Base-by-base conservation (phyloP, 1,139 yeast genomes). In the Yamadazyma buinensis region DNA sequence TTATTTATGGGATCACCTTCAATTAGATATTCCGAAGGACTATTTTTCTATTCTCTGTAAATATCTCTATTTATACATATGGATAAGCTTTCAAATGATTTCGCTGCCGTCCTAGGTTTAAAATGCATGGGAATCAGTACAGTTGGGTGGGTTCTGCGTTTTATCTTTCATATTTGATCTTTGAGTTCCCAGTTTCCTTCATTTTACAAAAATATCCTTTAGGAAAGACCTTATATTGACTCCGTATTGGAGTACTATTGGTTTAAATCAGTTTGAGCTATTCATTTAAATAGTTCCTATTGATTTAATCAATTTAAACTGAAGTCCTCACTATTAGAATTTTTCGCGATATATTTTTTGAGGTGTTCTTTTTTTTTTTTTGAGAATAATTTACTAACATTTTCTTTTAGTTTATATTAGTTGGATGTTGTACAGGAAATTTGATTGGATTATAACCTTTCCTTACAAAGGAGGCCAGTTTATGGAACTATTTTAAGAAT, bases 371-470 rank as follows among this genome's bases (percentile, higher is more conserved):
- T n/a, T n/a, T n/a, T n/a, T n/a, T n/a, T n/a, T n/a, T n/a, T n/a
- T n/a, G n/a, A n/a, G n/a, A n/a, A n/a, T n/a, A n/a, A n/a, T n/a
- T n/a, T n/a, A n/a, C n/a, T n/a, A n/a, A n/a, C n/a, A n/a, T n/a
- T n/a, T n/a, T n/a, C n/a, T n/a, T n/a, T n/a, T n/a, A 66, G 72
- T 1, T 67, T 68, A 68, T 72, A 26, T 69, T 82, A 55, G 63
- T 81, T 37, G 83, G 79, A 1, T 81, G 77, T 49, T 77, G 84
- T 46, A 72, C 74, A 19, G 87, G 92, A 19, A 83, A 83, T 43
- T 61, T 83, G 32, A 64, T 79, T 32, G 90, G 90, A 4, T 88
- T 90, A 3, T 87, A 80, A 52, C 70, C 83, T 29, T 82, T 81
- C 51, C 62, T 73, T 41, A 60, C 61, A 0, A 44, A 46, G 5